Evolutionary conservation across 805 yeast genomes (phyloP), one percentile per base, ranked within the genome.

Genomic region (Cyberlindnera xishuangbannaensis): DNA sequence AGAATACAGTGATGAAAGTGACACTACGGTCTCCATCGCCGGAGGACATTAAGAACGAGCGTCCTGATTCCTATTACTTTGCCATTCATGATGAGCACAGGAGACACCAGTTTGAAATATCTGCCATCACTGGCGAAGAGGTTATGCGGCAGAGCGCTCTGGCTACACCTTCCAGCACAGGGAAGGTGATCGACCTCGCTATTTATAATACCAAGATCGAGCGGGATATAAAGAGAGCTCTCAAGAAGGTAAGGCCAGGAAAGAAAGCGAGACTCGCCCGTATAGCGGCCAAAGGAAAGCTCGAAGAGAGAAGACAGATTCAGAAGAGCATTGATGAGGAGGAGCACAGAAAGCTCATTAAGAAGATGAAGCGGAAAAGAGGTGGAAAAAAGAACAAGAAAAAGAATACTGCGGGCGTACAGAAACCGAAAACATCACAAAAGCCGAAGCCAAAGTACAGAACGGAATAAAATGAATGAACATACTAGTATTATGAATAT

Each of bases 361-460:
- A 41, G 37, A 48, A 44, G 30, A 30, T 41, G 4, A 40, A 43
- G 20, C 45, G 39, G 15, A 47, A 39, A 21, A 41, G 49, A 46
- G 51, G 50, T 18, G 55, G 53, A 24, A 47, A 44, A 27, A 46
- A 44, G 43, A 39, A 49, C 18, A 47, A 48, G 37, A 51, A 48
- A 35, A 39, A 37, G 12, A 25, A 28, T 1, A 18, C 26, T n/a
- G 29, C 14, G 5, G 27, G 14, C 15, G 24, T 27, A 1, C 25
- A 27, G n/a, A 18, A 22, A 8, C 22, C 8, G 22, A 7, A 27
- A 5, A 21, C 18, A n/a, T 17, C 22, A 23, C 29, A 31, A n/a
- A n/a, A n/a, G n/a, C n/a, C n/a, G 1, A 41, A 41, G 29, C 44
- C 48, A n/a, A 27, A 40, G 15, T 43, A 39, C 26, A 40, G 50